Evolutionary conservation across 169 alveolate species (phyloP).

Genomic region (Cystoisospora suis): DNA sequence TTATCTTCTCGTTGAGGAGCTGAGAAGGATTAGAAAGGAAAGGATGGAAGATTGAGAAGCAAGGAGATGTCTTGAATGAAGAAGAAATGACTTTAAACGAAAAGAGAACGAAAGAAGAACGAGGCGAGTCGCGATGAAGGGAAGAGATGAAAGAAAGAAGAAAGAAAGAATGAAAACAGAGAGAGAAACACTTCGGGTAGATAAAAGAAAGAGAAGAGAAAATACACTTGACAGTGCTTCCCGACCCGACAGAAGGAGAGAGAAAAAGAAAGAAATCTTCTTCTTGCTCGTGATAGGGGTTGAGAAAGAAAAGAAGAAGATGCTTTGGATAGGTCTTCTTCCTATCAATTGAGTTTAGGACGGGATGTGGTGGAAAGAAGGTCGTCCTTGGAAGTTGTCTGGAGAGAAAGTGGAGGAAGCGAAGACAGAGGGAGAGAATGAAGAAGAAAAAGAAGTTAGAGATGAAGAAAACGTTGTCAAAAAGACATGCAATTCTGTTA

Average conservation of each 20-base stretch:
- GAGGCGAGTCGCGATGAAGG: neutral
- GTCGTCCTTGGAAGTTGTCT: no score
- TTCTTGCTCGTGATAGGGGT: no score
- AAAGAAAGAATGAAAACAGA: neutral
- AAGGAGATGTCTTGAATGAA: neutral
- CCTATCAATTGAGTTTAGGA: no score
- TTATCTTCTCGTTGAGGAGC: neutral
- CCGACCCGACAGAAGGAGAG: neutral
- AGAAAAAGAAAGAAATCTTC: neutral
- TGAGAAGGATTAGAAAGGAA: neutral
- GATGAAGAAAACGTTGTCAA: neutral
- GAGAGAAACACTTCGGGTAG: no score
- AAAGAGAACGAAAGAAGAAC: neutral
- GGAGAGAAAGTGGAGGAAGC: no score
- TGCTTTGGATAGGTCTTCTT: no score
- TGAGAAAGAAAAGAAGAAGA: no score
- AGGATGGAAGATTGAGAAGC: neutral
- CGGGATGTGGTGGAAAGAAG: no score
- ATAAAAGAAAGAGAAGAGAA: no score
- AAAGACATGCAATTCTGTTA: no score
- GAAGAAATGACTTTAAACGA: neutral
- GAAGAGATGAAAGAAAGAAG: neutral
- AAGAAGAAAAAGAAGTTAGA: neutral
- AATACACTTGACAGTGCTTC: neutral
- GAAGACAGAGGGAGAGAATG: neutral